Evolutionary conservation across 108 stramenopile species (phyloP).

Genomic region (Schizochytrium sp.): DNA sequence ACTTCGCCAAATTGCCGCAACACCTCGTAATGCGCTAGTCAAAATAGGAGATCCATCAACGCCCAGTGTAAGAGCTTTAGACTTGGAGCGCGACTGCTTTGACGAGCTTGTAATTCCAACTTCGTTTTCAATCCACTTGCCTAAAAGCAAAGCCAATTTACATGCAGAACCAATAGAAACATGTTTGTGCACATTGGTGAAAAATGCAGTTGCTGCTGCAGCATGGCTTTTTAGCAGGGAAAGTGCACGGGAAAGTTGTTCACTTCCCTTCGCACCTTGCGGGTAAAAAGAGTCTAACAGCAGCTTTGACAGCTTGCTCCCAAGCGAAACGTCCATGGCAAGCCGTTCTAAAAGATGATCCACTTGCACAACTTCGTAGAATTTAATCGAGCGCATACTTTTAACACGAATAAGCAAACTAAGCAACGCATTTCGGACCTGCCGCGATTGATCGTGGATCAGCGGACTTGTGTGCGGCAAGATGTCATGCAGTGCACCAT

Average conservation of each 20-base stretch:
- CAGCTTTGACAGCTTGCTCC: slow-evolving; percentile 80
- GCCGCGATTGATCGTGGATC: slow-evolving; percentile 90
- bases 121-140: slow-evolving; percentile 77
- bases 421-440: slow-evolving; percentile 86
- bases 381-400: slow-evolving; percentile 82
- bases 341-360: slow-evolving; percentile 85
- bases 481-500: slow-evolving; percentile 85
- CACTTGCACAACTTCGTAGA: slow-evolving; percentile 91
- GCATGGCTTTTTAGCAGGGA: slow-evolving; percentile 82
- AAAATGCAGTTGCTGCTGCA: slow-evolving; percentile 85
- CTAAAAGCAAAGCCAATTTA: slow-evolving; percentile 86
- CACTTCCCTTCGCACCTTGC: slow-evolving; percentile 78
- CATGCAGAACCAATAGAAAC: slow-evolving; percentile 80
- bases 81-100: neutral
- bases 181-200: slow-evolving; percentile 80
- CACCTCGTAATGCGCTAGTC: neutral
- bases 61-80: neutral
- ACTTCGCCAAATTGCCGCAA: slow-evolving; percentile 16
- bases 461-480: slow-evolving; percentile 86
- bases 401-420: slow-evolving; percentile 86
- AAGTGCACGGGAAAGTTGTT: slow-evolving; percentile 85
- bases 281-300: slow-evolving; percentile 92
- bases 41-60: neutral
- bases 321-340: slow-evolving; percentile 75
- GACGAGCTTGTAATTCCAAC: neutral